These are phyloP conservation scores for Dicorynia guianensis DNA, from an alignment of 306 rosid genomes.

Conservation along the genomic window DNA sequence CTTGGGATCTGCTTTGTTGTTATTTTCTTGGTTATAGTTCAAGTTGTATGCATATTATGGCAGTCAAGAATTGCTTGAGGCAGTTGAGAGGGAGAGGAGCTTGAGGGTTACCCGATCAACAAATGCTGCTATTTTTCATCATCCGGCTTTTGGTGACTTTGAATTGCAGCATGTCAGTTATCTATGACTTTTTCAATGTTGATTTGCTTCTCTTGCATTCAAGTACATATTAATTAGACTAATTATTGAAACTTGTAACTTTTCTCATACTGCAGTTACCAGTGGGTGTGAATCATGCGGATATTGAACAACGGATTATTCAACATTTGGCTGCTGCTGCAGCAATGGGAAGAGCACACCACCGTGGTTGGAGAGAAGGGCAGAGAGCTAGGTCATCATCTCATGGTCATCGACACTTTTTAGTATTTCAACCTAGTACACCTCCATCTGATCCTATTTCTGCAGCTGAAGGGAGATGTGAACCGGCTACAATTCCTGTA, in stretches of 20 bases:
- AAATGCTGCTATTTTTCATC: conserved; percentile 71
- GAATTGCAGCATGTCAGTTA: conserved; percentile 73
- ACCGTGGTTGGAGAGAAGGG: conserved; percentile 68
- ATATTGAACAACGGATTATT: conserved; percentile 78
- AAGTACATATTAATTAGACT: background rate
- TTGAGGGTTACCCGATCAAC: conserved; percentile 61
- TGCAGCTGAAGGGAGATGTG: conserved; percentile 49
- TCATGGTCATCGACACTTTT: conserved; percentile 67
- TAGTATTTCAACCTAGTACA: conserved; percentile 58
- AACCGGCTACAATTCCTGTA: conserved; percentile 51
- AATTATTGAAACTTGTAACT: conserved; percentile 28
- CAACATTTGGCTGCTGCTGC: conserved; percentile 94
- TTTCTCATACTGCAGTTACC: conserved; percentile 57
- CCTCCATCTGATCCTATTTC: conserved; percentile 52
- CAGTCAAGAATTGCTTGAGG: conserved; percentile 94
- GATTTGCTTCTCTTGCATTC: conserved; percentile 29
- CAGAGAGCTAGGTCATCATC: conserved; percentile 57
- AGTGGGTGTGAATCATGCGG: conserved; percentile 56
- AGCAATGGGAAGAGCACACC: conserved; percentile 76
- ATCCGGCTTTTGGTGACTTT: conserved; percentile 68
- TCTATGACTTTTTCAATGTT: conserved; percentile 33
- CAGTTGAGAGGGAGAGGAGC: conserved; percentile 77
- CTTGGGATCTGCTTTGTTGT: conserved; percentile 5
- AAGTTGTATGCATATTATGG: conserved; percentile 40
- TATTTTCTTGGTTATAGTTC: conserved; percentile 7